Evolutionary conservation across 164 flowering plant species (phyloP).

Genomic region (Dillenia suffruticosa): DNA sequence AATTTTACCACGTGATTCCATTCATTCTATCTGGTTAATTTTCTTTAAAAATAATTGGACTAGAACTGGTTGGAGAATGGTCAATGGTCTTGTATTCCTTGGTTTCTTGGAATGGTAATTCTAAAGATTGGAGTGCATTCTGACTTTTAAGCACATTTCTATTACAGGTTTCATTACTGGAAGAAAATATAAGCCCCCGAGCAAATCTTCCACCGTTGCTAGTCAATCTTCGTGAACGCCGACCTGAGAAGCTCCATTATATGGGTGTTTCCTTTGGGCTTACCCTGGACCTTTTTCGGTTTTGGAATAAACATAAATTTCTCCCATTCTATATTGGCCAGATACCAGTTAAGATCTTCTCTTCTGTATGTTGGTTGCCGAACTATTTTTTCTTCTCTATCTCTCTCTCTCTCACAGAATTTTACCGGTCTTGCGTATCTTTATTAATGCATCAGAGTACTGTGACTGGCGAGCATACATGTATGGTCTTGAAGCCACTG

Average conservation of each 20-base stretch:
- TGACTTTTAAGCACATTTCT: slow-evolving; percentile 1
- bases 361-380: not conserved
- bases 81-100: too few species aligned
- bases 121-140: not conserved
- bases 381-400: slow-evolving; percentile 5
- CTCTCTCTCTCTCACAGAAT: not conserved
- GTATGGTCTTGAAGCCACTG: slow-evolving; percentile 86
- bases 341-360: slow-evolving; percentile 53
- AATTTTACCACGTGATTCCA: too few species aligned
- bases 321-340: slow-evolving; percentile 87
- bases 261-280: slow-evolving; percentile 97
- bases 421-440: slow-evolving; percentile 7
- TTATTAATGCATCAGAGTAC: slow-evolving; percentile 44
- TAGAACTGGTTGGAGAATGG: too few species aligned
- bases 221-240: slow-evolving; percentile 77
- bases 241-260: slow-evolving; percentile 87
- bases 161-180: slow-evolving; percentile 72
- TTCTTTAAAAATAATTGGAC: too few species aligned
- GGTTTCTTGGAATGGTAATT: too few species aligned
- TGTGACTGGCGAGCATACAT: slow-evolving; percentile 94
- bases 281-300: slow-evolving; percentile 81
- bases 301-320: slow-evolving; percentile 89
- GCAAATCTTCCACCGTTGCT: slow-evolving; percentile 79
- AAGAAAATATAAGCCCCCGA: slow-evolving; percentile 81
- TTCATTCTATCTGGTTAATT: too few species aligned